A percentile compares a stretch with the other conserved stretches of the same genome.
These are phyloP conservation scores for Prunus kanzakura DNA, from an alignment of 306 rosid species.

Conservation along the genomic window DNA sequence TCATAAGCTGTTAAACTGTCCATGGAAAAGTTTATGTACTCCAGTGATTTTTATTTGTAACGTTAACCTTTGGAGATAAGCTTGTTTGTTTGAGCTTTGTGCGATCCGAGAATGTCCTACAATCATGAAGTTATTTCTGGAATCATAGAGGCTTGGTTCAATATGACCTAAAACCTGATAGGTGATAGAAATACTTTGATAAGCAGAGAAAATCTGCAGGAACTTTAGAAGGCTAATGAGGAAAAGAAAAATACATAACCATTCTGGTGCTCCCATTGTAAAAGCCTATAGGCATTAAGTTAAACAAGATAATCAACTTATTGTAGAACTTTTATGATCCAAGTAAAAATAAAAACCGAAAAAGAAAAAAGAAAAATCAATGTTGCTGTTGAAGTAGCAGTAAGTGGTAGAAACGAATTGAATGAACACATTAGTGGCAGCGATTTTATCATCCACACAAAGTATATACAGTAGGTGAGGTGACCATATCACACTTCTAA, in stretches of 20 bases:
- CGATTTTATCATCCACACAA: neutral
- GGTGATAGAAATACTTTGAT: neutral
- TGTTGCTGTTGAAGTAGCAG: neutral
- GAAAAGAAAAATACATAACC: too few relatives aligned
- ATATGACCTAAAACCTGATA: neutral
- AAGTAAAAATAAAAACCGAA: too few relatives aligned
- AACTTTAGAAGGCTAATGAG: neutral
- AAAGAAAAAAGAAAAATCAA: neutral
- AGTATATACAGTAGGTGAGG: neutral
- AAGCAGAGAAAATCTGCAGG: neutral
- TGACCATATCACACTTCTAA: neutral
- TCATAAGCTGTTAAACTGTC: neutral
- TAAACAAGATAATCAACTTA: neutral
- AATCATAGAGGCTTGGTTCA: neutral
- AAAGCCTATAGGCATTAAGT: too few relatives aligned
- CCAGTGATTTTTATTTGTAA: conserved; percentile 4
- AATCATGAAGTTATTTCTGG: neutral
- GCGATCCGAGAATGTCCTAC: neutral
- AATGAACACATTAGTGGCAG: neutral
- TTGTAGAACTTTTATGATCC: neutral
- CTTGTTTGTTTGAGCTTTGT: conserved; percentile 9
- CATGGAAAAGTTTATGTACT: neutral
- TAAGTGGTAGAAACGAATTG: neutral
- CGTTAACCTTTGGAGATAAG: neutral
- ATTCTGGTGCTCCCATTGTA: too few relatives aligned